Conservation (phyloP, 148 eudicot genomes). For the Chenopodium quinoa region DNA sequence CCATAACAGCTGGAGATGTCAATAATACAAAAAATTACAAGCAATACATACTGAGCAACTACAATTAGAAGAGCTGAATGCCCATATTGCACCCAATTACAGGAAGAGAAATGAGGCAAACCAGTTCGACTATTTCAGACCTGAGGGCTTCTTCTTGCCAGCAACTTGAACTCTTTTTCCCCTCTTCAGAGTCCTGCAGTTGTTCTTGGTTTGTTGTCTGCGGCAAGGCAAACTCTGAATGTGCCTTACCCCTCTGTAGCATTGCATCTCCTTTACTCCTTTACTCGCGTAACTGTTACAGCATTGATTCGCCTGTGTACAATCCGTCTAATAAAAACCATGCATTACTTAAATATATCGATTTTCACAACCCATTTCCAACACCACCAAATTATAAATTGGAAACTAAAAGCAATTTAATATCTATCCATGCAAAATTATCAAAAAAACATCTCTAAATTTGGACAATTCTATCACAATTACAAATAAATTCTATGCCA, state of each 20-base stretch:
- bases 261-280: conserved; percentile 64
- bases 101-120: neutral
- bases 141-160: conserved; percentile 64
- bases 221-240: conserved; percentile 55
- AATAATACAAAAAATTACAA: conserved; percentile 9
- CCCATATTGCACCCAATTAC: neutral
- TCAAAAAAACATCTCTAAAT: too few species aligned
- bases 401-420: too few species aligned
- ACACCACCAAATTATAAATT: too few species aligned
- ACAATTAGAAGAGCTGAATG: conserved; percentile 1
- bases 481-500: too few species aligned
- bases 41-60: neutral
- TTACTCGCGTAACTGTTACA: conserved; percentile 46
- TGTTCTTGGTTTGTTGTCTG: conserved; percentile 60
- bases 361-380: too few species aligned
- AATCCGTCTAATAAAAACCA: neutral
- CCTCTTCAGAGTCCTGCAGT: conserved; percentile 52
- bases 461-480: too few species aligned
- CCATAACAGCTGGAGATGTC: neutral
- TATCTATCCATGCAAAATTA: too few species aligned
- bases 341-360: neutral
- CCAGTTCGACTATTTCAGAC: conserved; percentile 22
- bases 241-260: conserved; percentile 65
- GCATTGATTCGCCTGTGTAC: conserved; percentile 51
- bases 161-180: conserved; percentile 48